Evolutionary conservation across 2,329 filamentous ascomycete species (phyloP), one percentile per base, ranked within the genome.

Genomic region (Pseudogymnoascus sp.): DNA sequence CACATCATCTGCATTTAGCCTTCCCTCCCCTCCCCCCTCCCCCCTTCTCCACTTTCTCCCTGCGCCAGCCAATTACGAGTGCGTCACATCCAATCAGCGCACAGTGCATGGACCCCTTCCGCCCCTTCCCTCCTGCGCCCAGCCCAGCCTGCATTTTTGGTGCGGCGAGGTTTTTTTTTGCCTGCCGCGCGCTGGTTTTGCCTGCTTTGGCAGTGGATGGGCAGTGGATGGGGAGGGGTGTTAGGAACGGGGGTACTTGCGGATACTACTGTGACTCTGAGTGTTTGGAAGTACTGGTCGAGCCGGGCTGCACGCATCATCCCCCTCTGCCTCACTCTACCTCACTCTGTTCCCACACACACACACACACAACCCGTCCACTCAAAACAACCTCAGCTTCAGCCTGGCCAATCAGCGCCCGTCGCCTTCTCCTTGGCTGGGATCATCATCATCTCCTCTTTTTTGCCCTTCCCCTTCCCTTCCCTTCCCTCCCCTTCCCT

Each of bases 1-100:
- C 44, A 50, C 44, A 50, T 50, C 44, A 50, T 50, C 44, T 50
- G 23, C 44, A 50, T 50, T 50, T 50, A 50, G 44, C 44, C 44
- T 29, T 50, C 23, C 44, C 21, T 23, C 21, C 21, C 21, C 21
- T 7, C 21, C 38, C 23, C 44, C 21, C 15, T 42, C 21, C 21
- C 21, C 15, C 21, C 38, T 21, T 42, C 38, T 17, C 33, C 10
- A 35, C 35, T 13, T 5, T n/a, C 21, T 23, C 42, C 21, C 42
- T 46, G 21, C n/a, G 5, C 21, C 21, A 46, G 11, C 21, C 42
- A 46, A 46, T 23, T 42, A 42, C n/a, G 17, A 46, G 15, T 46
- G 42, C 42, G 42, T 46, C 42, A 46, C 42, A 46, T 7, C 42
- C 42, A 46, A 46, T 46, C 42, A 46, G 6, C n/a, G 42, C 21